Evolutionary conservation across 257 asterid genomes (phyloP).

Genomic region (Solanum verrucosum): DNA sequence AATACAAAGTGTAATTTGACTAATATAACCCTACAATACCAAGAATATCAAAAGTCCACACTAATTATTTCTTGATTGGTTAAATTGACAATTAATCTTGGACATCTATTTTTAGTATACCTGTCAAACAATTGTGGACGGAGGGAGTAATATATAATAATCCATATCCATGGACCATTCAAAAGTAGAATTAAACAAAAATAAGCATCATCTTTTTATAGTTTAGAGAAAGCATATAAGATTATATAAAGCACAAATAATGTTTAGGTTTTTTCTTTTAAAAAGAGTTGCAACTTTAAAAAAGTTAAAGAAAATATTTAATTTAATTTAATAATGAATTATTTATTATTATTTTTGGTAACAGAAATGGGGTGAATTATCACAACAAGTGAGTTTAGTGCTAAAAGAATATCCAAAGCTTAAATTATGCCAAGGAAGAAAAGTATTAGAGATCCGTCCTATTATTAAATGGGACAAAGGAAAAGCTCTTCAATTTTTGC

Average conservation of each 20-base stretch:
- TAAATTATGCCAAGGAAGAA: conserved; percentile 67
- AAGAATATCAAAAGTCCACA: too few relatives aligned
- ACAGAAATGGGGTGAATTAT: conserved; percentile 83
- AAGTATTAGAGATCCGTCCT: conserved; percentile 94
- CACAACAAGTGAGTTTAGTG: conserved; percentile 55
- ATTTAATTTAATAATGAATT: neutral
- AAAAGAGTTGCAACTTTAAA: neutral
- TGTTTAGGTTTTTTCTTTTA: neutral
- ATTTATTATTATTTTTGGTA: neutral
- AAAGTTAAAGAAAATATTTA: neutral
- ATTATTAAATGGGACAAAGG: conserved; percentile 97
- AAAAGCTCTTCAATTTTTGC: conserved; percentile 79
- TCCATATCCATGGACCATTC: neutral
- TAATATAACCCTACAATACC: too few relatives aligned
- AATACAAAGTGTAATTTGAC: too few relatives aligned
- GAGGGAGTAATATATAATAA: too few relatives aligned
- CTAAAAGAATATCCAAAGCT: conserved; percentile 75
- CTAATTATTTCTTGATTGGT: too few relatives aligned
- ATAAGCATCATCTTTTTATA: neutral
- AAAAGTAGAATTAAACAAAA: neutral
- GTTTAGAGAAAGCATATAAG: neutral
- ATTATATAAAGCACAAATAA: neutral
- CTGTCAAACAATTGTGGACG: too few relatives aligned
- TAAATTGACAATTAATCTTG: too few relatives aligned
- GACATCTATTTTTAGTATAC: too few relatives aligned